Conservation (phyloP, 352 stramenopile species). For the Globisporangium takayamanum region DNA sequence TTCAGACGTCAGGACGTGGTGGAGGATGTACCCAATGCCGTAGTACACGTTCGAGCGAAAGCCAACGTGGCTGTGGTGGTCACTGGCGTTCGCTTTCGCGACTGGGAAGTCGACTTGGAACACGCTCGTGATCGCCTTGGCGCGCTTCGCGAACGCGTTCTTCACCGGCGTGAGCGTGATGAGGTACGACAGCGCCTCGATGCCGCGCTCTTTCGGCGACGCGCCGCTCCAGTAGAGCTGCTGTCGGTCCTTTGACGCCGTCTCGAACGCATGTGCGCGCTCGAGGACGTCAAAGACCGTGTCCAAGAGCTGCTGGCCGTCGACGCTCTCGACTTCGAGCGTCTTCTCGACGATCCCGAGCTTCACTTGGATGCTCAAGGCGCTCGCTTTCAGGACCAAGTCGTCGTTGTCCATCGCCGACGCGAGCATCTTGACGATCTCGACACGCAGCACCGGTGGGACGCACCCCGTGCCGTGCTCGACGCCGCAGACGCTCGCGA, state of each 20-base stretch:
- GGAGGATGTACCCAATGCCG: slow-evolving; percentile 92
- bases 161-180: slow-evolving; percentile 82
- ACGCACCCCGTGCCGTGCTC: slow-evolving; percentile 66
- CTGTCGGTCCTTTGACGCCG: slow-evolving; percentile 17
- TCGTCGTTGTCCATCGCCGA: slow-evolving; percentile 62
- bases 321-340: slow-evolving; percentile 49
- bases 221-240: slow-evolving; percentile 60
- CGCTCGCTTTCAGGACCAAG: slow-evolving; percentile 65
- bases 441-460: slow-evolving; percentile 50
- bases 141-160: slow-evolving; percentile 59
- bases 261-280: slow-evolving; percentile 48
- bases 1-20: slow-evolving; percentile 91
- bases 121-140: slow-evolving; percentile 52
- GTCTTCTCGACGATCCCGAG: slow-evolving; percentile 79
- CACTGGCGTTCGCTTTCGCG: slow-evolving; percentile 16
- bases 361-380: slow-evolving; percentile 80
- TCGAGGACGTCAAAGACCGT: slow-evolving; percentile 74
- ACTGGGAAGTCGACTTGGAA: slow-evolving; percentile 61
- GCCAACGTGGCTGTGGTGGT: slow-evolving; percentile 31
- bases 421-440: slow-evolving; percentile 75
- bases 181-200: slow-evolving; percentile 80
- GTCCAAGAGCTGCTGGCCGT: slow-evolving; percentile 62
- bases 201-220: slow-evolving; percentile 74
- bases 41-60: slow-evolving; percentile 89
- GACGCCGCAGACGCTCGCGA: slow-evolving; percentile 70